phyloP scores from a whole-genome alignment of 345 rosid genomes.

The Isatis tinctoria region DNA sequence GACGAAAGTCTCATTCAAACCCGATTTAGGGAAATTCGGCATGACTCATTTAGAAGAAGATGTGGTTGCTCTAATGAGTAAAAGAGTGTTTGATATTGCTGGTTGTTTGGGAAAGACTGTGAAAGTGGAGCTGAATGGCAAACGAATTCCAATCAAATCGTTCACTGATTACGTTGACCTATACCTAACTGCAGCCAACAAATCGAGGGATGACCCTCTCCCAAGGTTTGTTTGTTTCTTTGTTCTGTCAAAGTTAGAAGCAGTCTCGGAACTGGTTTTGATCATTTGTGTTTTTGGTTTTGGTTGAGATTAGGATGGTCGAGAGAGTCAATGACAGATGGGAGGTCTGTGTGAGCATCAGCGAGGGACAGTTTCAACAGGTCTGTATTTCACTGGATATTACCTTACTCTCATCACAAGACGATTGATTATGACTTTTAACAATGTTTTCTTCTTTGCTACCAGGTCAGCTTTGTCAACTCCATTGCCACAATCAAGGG shows the following conservation, averaged over 20 bases:
- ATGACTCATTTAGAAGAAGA: conserved; percentile 84
- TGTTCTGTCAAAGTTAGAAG: not conserved
- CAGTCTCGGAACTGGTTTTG: not conserved
- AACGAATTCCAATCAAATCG: conserved; percentile 61
- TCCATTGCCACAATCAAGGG: conserved; percentile 88
- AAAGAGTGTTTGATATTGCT: conserved; percentile 84
- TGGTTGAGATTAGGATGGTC: conserved; percentile 44
- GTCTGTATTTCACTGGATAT: conserved; percentile 30
- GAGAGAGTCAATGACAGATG: conserved; percentile 82
- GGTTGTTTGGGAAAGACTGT: conserved; percentile 95
- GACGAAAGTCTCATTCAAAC: conserved; percentile 91
- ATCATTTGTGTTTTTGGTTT: not conserved
- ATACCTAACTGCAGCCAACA: conserved; percentile 53
- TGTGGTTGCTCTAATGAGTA: conserved; percentile 89
- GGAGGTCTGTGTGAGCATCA: conserved; percentile 78
- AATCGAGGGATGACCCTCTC: conserved; percentile 34
- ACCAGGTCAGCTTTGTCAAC: conserved; percentile 94
- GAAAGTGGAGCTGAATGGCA: conserved; percentile 84
- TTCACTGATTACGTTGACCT: conserved; percentile 75
- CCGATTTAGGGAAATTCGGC: conserved; percentile 73
- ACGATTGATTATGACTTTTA: not conserved
- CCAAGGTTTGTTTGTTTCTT: conserved; percentile 65
- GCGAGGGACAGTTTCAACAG: conserved; percentile 99
- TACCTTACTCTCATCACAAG: not conserved
- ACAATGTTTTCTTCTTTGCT: conserved; percentile 2